These are phyloP conservation scores for Acanthamoeba lenticulata DNA, from an alignment of 208 protist species.

Conservation along the genomic window DNA sequence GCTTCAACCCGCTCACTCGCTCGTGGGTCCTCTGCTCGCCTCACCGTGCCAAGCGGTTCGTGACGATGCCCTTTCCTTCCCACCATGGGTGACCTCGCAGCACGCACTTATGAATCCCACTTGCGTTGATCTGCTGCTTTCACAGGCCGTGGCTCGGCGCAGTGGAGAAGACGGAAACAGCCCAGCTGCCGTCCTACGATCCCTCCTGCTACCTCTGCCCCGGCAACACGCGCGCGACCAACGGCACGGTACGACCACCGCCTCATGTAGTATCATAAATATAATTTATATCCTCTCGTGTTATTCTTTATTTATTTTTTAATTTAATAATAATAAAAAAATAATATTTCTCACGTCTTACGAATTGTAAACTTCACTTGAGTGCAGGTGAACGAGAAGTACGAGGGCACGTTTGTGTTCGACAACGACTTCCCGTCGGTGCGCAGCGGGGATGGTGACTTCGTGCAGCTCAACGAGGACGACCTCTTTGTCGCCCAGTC, in stretches of 20 bases:
- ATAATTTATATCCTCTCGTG: background rate
- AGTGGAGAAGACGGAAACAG: slow-evolving; percentile 30
- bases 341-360: background rate
- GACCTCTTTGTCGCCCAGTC: slow-evolving; percentile 38
- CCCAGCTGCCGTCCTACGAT: slow-evolving; percentile 66
- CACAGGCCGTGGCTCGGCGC: slow-evolving; percentile 76
- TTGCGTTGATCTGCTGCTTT: background rate
- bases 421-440: slow-evolving; percentile 75
- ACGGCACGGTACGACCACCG: slow-evolving; percentile 15
- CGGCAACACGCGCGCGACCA: slow-evolving; percentile 63
- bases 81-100: no score
- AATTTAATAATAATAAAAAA: background rate
- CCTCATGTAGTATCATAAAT: background rate
- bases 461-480: slow-evolving; percentile 15
- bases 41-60: slow-evolving; percentile 73
- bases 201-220: slow-evolving; percentile 78
- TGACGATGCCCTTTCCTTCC: background rate
- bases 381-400: slow-evolving; percentile 34
- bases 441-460: background rate
- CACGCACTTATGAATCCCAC: no score
- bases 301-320: background rate
- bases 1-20: slow-evolving; percentile 73
- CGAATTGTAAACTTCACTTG: background rate
- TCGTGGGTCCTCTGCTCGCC: slow-evolving; percentile 80
- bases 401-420: slow-evolving; percentile 76